Percentiles rank a stretch among this genome's conserved stretches.
Conservation (phyloP, 176 grass and related monocot species). For the Eragrostis nindensis region DNA sequence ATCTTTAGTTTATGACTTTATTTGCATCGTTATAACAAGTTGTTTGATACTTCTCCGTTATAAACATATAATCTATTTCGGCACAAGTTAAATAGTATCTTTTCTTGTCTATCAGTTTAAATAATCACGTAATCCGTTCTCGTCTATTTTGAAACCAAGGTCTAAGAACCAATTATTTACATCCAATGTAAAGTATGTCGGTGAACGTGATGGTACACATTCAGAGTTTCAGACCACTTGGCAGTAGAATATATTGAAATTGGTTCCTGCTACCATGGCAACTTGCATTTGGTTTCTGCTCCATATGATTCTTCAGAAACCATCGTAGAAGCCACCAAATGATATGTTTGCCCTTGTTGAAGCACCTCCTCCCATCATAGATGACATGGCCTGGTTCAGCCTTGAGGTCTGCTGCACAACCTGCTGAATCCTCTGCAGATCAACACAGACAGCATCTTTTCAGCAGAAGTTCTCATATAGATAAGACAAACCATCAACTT, state of each 20-base stretch:
- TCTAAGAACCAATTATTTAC: conserved; percentile 51
- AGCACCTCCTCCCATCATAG: conserved; percentile 60
- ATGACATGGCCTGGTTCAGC: conserved; percentile 88
- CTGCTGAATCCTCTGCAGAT: conserved; percentile 81
- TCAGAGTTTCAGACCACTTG: conserved; percentile 28
- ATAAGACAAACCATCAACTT: background rate
- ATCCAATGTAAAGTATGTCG: conserved; percentile 16
- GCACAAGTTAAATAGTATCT: conserved; percentile 4
- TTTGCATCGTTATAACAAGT: too few relatives aligned
- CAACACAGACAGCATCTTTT: conserved; percentile 38
- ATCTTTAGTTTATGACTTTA: too few relatives aligned
- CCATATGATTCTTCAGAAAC: conserved; percentile 47
- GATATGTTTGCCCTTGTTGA: conserved; percentile 74
- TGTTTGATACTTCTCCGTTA: too few relatives aligned
- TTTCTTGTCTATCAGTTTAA: background rate
- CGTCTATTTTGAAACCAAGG: conserved; percentile 1
- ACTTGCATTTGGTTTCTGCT: conserved; percentile 4
- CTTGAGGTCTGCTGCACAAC: conserved; percentile 79
- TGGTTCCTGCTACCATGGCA: conserved; percentile 27
- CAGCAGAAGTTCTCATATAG: background rate
- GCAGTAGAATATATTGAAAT: background rate
- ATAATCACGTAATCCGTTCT: conserved; percentile 27
- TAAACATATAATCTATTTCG: background rate
- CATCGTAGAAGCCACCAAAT: conserved; percentile 80
- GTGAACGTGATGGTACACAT: background rate